Evolutionary conservation across 2,329 filamentous ascomycete genomes (phyloP).

Genomic region (Lachnellula cervina): DNA sequence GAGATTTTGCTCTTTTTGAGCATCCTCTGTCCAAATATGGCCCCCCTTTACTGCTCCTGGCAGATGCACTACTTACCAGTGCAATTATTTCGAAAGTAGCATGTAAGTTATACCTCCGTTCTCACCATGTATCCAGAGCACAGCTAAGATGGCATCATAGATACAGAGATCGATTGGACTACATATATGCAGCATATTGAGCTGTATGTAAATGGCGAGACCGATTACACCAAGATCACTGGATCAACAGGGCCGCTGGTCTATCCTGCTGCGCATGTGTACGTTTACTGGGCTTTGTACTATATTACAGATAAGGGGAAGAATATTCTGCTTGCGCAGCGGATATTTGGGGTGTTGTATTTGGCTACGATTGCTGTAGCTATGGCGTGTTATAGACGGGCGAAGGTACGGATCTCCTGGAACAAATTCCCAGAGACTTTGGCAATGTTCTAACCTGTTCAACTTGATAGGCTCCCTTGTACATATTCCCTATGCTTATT

Average conservation of each 20-base stretch:
- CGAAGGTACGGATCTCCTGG: constrained; percentile 48
- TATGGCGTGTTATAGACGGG: constrained; percentile 74
- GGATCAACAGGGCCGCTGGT: constrained; percentile 90
- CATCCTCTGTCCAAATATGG: constrained; percentile 28
- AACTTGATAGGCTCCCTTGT: constrained; percentile 64
- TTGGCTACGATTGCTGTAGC: constrained; percentile 70
- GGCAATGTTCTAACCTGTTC: constrained; percentile 4
- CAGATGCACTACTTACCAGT: constrained; percentile 28
- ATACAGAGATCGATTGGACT: constrained; percentile 97
- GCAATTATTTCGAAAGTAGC: constrained; percentile 27
- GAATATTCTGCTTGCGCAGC: constrained; percentile 76
- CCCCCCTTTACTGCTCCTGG: constrained; percentile 20
- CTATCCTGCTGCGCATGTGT: constrained; percentile 91
- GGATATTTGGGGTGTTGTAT: constrained; percentile 77
- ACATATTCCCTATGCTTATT: constrained; percentile 78
- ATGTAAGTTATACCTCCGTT: constrained; percentile 18
- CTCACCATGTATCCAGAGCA: not conserved
- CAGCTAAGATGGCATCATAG: constrained; percentile 38
- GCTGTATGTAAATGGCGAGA: constrained; percentile 76
- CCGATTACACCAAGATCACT: constrained; percentile 79
- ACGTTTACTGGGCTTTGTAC: constrained; percentile 80
- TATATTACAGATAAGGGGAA: constrained; percentile 68
- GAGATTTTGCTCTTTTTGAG: constrained; percentile 22
- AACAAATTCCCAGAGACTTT: not conserved
- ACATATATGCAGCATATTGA: constrained; percentile 94